Evolutionary conservation across 2,329 filamentous ascomycete genomes (phyloP), one percentile per base, ranked within the genome.

Genomic region (Sarocladium kiliense): DNA sequence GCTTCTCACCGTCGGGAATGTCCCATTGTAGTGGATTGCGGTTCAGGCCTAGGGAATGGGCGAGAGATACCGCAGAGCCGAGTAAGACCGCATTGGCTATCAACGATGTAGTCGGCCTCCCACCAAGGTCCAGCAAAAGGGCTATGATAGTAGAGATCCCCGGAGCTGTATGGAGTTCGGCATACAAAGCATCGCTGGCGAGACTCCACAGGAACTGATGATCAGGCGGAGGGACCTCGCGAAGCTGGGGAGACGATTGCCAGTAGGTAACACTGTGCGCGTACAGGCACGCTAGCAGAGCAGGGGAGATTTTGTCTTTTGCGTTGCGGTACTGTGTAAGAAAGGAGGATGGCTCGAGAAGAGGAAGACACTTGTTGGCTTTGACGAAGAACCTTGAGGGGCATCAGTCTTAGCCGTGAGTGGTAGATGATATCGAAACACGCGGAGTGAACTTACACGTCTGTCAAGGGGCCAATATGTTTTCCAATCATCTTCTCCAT

Each of bases 131-230:
- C 11, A 86, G 71, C 10, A 85, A 65, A 5, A 81, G 76, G 2
- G 81, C 77, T 21, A 78, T 74, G 23, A 86, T 75, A 0, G 81
- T 82, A 1, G 81, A 81, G 45, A 85, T 69, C 1, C 82, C 80
- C 0, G 82, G 82, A 0, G 79, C 79, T 1, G 81, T 74, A 51
- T 82, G 77, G 6, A 85, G 76, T 56, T 86, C 82, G 0, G 77
- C 80, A 58, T 84, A 81, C 3, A 84, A 70, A 1, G 82, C 80
- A 54, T 81, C 80, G 21, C 77, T 81, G 5, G 81, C 81, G 57
- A 84, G 74, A 56, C 85, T 86, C 75, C 84, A 84, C 9, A 82
- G 77, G 62, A 82, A 86, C 44, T 80, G 76, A 42, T 75, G 72
- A 61, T 86, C 82, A 0, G 82, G 82, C 45, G 77, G 73, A 3